Percentiles rank a stretch among this genome's conserved stretches.
Conservation (phyloP, 2,329 filamentous ascomycete genomes). For the Scopulariopsis brevicaulis region DNA sequence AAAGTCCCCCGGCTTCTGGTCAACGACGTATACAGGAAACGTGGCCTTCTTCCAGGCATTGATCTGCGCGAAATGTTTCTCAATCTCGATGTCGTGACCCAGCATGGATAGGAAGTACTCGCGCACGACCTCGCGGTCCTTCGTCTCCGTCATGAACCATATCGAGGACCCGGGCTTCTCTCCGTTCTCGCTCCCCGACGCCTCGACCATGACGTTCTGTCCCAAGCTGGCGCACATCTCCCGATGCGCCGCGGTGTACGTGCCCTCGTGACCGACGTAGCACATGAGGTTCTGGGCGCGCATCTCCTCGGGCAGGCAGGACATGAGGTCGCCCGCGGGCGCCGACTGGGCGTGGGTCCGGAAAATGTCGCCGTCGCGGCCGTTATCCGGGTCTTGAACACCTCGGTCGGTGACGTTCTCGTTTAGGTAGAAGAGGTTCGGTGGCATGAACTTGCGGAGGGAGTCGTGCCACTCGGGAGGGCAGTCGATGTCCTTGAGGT, state of each 20-base stretch:
- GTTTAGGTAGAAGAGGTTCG: constrained; percentile 82
- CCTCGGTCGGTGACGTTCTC: constrained; percentile 50
- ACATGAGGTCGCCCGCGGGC: constrained; percentile 86
- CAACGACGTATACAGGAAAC: constrained; percentile 85
- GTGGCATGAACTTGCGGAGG: constrained; percentile 66
- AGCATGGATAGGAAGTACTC: constrained; percentile 91
- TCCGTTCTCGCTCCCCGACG: constrained; percentile 60
- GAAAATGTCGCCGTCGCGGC: constrained; percentile 16
- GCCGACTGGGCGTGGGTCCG: constrained; percentile 47
- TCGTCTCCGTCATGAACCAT: constrained; percentile 98
- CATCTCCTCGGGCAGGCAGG: constrained; percentile 75
- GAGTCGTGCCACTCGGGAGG: constrained; percentile 77
- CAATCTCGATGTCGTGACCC: constrained; percentile 92
- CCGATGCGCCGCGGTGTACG: constrained; percentile 86
- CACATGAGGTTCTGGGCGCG: constrained; percentile 96
- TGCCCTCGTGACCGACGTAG: constrained; percentile 95
- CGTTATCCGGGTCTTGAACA: constrained; percentile 14
- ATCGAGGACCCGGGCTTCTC: constrained; percentile 82
- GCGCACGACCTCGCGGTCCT: constrained; percentile 78
- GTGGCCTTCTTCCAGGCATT: constrained; percentile 93
- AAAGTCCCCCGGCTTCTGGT: constrained; percentile 83
- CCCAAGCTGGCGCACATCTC: constrained; percentile 97
- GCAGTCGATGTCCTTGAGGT: constrained; percentile 95
- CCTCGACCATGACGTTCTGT: constrained; percentile 97
- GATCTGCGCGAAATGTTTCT: constrained; percentile 91